These are phyloP conservation scores for Solanum tarapatanum DNA, from an alignment of 257 asterid species.

Conservation along the genomic window DNA sequence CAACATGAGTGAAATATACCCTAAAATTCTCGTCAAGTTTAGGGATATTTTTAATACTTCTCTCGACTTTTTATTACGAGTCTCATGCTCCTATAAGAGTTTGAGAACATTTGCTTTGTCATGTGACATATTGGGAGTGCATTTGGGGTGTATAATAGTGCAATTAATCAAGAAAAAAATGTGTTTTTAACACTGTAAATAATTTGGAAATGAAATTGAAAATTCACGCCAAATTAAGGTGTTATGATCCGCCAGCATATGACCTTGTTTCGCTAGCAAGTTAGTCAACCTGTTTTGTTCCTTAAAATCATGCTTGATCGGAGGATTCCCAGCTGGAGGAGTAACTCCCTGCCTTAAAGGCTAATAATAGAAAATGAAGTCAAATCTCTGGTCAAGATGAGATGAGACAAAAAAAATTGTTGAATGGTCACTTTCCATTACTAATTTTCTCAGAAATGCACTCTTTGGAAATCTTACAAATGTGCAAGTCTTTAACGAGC, in stretches of 20 bases:
- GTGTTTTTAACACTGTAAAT: too few species aligned
- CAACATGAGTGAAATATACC: too few species aligned
- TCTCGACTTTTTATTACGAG: neutral
- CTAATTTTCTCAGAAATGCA: neutral
- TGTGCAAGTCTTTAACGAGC: neutral
- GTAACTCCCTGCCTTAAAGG: neutral
- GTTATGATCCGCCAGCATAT: neutral
- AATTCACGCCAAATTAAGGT: too few species aligned
- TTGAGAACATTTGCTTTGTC: neutral
- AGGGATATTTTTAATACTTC: too few species aligned
- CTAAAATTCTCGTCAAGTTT: neutral
- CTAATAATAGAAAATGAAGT: neutral
- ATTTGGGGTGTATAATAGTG: neutral
- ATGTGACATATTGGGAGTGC: neutral
- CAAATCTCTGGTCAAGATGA: neutral
- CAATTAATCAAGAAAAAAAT: too few species aligned
- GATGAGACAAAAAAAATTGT: neutral
- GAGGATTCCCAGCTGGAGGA: neutral
- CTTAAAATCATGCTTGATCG: neutral
- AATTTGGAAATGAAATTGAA: too few species aligned
- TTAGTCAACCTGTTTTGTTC: neutral
- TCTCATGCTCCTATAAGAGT: neutral
- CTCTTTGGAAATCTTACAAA: neutral
- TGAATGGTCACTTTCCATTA: neutral
- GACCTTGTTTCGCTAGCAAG: neutral